Evolutionary conservation across 108 stramenopile species (phyloP), one percentile per base, ranked within the genome.

Genomic region (Skeletonema marinoi): DNA sequence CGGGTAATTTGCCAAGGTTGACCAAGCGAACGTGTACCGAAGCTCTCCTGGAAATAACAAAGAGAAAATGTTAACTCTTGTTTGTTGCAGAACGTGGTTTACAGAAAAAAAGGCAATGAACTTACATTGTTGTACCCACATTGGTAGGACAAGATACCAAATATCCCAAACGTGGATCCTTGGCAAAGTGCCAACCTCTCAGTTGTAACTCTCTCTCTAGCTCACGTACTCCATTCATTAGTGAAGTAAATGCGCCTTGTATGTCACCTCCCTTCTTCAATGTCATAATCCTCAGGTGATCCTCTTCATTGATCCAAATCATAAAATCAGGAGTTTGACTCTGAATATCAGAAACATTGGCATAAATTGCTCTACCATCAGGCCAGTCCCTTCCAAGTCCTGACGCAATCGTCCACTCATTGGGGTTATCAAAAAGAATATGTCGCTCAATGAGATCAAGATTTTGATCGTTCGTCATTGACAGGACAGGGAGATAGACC

Each of bases 241-340:
- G 63, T 30, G 85, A 81, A 5, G 84, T 87, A 71, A 98, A 98
- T 35, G 96, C 97, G 32, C 82, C 91, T 82, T 92, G 86, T 65
- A 98, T 90, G 74, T 96, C 91, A 3, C 94, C 95, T 44, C 97
- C 97, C 50, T 86, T 82, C 66, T 90, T 86, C 76, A 93, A 89
- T 54, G 82, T 87, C 74, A 96, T 96, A 56, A 96, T 86, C 44
- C 97, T 87, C 54, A 96, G 66, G 78, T 97, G 97, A 72, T 97
- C 97, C 77, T 96, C 94, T 73, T 92, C 90, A 81, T 96, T 96
- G 58, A 92, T 79, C 97, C 97, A 97, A 46, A 96, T 90, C 74
- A 97, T 87, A 48, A 96, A 90, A 61, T 89, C 87, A 8, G 94
- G 90, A 66, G 82, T 90, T 66, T 92, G 44, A 25, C 12, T 38